These are phyloP conservation scores for Rutstroemia sp. DNA, from an alignment of 2,329 filamentous ascomycete species.

Conservation along the genomic window DNA sequence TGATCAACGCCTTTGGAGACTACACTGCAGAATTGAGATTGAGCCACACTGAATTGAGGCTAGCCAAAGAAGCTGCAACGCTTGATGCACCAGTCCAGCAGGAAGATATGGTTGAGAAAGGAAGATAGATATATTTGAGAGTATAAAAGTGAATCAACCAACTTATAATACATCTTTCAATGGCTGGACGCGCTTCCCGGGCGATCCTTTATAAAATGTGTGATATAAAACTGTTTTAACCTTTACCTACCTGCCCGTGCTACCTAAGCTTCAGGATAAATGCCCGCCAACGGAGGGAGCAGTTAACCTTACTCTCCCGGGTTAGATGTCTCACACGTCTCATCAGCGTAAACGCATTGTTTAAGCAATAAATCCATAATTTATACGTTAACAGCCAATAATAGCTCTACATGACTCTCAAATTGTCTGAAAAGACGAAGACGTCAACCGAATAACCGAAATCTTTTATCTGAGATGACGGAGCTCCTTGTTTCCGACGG, in stretches of 20 bases:
- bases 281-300: no score
- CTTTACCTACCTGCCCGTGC: no score
- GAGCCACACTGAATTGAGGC: constrained; percentile 60
- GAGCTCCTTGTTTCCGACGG: constrained; percentile 5
- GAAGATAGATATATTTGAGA: background rate
- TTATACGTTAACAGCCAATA: background rate
- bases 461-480: constrained; percentile 1
- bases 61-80: constrained; percentile 57
- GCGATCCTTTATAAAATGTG: background rate
- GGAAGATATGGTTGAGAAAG: constrained; percentile 2
- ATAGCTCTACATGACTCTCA: background rate
- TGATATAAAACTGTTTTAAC: background rate
- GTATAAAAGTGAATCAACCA: background rate
- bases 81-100: background rate
- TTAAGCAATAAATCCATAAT: background rate
- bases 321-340: no score
- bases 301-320: no score
- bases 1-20: constrained; percentile 65
- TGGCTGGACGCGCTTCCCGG: background rate
- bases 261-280: no score
- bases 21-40: constrained; percentile 68
- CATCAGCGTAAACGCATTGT: no score
- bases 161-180: background rate
- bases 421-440: background rate
- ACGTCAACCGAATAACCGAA: constrained; percentile 7